phyloP scores from a whole-genome alignment of 2,329 filamentous ascomycete genomes.

The Colletotrichum sp. region DNA sequence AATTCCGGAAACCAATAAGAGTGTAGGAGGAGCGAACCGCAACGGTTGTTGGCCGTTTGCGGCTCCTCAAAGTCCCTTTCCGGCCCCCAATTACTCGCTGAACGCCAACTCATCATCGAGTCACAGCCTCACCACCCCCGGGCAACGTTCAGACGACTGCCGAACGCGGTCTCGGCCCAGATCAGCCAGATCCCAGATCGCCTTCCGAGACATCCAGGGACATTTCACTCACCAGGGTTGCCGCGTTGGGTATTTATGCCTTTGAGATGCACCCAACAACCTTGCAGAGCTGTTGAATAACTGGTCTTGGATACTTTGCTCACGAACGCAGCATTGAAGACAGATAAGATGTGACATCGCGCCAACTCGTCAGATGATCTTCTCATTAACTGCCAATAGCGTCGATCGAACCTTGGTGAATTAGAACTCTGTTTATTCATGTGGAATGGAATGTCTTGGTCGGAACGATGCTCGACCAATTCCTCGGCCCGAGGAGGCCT shows the following conservation, averaged over 20 bases:
- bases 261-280: neutral
- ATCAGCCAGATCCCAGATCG: neutral
- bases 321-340: neutral
- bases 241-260: neutral
- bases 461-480: neutral
- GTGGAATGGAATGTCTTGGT: neutral
- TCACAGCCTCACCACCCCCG: neutral
- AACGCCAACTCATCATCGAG: neutral
- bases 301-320: neutral
- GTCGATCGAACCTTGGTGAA: neutral
- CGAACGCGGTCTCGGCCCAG: neutral
- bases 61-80: neutral
- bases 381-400: neutral
- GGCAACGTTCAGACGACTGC: neutral
- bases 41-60: neutral
- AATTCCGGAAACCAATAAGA: neutral
- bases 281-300: neutral
- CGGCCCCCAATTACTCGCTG: neutral
- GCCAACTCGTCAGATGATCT: neutral
- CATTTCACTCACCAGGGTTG: neutral
- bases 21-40: neutral
- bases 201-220: neutral
- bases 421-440: neutral
- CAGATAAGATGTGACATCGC: neutral
- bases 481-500: neutral